Evolutionary conservation across 2,329 filamentous ascomycete genomes (phyloP), one percentile per base, ranked within the genome.

Genomic region (Exophiala oligosperma): DNA sequence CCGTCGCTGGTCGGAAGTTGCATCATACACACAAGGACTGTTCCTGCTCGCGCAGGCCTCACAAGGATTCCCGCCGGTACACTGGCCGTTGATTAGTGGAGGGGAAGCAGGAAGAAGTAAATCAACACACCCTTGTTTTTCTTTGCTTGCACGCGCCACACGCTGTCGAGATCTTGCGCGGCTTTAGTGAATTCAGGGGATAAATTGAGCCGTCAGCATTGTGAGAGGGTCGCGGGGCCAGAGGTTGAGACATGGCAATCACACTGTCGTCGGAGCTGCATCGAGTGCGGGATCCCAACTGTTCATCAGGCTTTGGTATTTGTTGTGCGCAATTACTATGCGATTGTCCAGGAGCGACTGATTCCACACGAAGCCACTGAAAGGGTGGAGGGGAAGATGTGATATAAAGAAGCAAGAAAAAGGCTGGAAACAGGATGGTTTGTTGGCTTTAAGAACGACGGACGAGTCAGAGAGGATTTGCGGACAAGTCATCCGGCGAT

Each of bases 151-250:
- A 66, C 14, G 65, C 65, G 9, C 64, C 59, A 46, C 65, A 67
- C 2, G 65, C 65, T 11, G 64, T 67, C 8, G 65, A 67, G n/a
- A 67, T 67, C 44, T 67, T 67, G 24, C 64, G 59, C 24, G 56
- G 40, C 24, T 60, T 60, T 29, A 57, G 56, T n/a, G 62, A 49
- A 28, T 49, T 32, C 14, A 52, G 49, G 9, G 48, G 26, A 23
- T 55, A 23, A 9, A 41, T 28, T 21, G 49, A 11, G 12, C 37
- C 37, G 7, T 49, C 52, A 38, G 4, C 35, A 49, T 17, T 49
- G 17, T 48, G 54, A 12, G 40, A 26, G 7, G 57, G 60, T 4
- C 64, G 63, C 32, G 65, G 63, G 23, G 61, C 60, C 44, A 67
- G 28, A 29, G 60, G 60, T 57, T 63, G 59, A 52, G 65, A 67